These are phyloP conservation scores for Neurospora sp. DNA, from an alignment of 2,329 filamentous ascomycete species.

Conservation along the genomic window DNA sequence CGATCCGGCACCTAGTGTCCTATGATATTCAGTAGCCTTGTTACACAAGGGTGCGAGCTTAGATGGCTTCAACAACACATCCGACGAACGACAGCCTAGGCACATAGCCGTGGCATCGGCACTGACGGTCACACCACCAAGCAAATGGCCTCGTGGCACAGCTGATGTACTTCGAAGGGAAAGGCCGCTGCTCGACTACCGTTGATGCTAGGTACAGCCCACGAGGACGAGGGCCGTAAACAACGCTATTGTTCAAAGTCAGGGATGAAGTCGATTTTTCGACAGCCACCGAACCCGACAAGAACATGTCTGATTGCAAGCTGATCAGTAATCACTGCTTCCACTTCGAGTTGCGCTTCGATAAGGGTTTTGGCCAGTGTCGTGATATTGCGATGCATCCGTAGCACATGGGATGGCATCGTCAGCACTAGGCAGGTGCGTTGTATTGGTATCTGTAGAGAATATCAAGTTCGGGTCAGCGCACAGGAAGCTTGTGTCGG, in stretches of 20 bases:
- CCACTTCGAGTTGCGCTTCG: background rate
- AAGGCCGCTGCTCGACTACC: background rate
- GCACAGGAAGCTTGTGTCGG: background rate
- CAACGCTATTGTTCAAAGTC: background rate
- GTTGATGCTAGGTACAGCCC: background rate
- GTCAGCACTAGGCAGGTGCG: background rate
- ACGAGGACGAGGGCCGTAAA: background rate
- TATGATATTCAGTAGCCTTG: background rate
- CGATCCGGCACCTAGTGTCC: background rate
- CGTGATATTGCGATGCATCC: background rate
- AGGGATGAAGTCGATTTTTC: background rate
- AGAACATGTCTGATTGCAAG: background rate
- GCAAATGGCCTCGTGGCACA: background rate
- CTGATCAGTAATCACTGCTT: background rate
- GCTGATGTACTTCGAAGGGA: background rate
- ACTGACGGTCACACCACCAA: background rate
- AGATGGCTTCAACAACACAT: background rate
- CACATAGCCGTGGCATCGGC: background rate
- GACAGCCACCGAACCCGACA: background rate
- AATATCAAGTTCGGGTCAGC: background rate
- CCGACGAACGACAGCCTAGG: background rate
- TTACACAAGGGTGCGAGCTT: background rate
- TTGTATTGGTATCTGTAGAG: background rate
- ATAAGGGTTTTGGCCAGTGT: background rate
- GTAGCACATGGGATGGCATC: background rate